phyloP scores from a whole-genome alignment of 768 basidiomycete species.

The Xerocomellus dryophilus region DNA sequence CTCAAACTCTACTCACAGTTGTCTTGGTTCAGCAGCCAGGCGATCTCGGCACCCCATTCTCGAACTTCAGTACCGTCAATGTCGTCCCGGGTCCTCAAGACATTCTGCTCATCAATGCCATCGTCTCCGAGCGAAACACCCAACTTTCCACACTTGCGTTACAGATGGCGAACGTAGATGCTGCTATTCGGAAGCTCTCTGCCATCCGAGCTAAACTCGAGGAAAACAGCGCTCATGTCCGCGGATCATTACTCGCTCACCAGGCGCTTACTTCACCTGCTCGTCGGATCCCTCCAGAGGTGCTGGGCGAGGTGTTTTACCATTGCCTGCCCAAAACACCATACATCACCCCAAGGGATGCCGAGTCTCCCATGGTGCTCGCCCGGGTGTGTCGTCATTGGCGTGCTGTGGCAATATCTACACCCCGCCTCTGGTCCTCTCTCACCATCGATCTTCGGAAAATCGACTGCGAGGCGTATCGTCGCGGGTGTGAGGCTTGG shows the following conservation, averaged over 20 bases:
- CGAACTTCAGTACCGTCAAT: conserved; percentile 6
- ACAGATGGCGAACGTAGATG: conserved; percentile 19
- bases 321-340: conserved; percentile 25
- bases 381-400: conserved; percentile 30
- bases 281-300: conserved; percentile 28
- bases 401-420: conserved; percentile 30
- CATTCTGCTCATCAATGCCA: conserved; percentile 10
- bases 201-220: conserved; percentile 18
- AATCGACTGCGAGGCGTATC: conserved; percentile 3
- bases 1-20: not conserved
- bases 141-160: conserved; percentile 20
- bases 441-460: conserved; percentile 22
- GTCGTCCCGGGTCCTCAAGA: conserved; percentile 17
- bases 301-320: conserved; percentile 31
- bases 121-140: conserved; percentile 19
- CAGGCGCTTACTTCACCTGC: conserved; percentile 21
- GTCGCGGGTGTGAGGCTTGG: conserved; percentile 26
- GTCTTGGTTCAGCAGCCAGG: conserved; percentile 2
- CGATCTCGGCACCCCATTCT: conserved; percentile 21
- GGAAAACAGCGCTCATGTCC: conserved; percentile 14
- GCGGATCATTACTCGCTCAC: conserved; percentile 23
- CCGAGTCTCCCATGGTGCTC: conserved; percentile 26
- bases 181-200: conserved; percentile 18
- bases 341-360: conserved; percentile 23
- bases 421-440: conserved; percentile 34